Evolutionary conservation across 73 alveolate species (phyloP).

Genomic region (Paramecium octaurelia): DNA sequence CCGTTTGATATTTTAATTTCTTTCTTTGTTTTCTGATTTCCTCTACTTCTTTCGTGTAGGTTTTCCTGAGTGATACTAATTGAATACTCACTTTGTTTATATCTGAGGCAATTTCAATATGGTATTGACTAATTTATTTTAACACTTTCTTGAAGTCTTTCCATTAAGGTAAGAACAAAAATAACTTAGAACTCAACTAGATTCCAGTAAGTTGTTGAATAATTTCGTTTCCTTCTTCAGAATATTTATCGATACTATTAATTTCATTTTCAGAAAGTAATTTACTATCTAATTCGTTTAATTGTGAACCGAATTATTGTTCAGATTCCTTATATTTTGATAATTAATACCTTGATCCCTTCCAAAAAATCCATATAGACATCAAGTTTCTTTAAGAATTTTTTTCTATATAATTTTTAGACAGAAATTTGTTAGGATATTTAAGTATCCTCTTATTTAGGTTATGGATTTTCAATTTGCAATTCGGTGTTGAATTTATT

Average conservation of each 20-base stretch:
- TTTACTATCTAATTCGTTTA: conserved; percentile 5
- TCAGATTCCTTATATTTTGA: background rate
- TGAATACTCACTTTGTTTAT: background rate
- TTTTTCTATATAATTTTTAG: background rate
- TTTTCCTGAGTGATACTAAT: background rate
- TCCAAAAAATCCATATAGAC: background rate
- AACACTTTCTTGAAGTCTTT: background rate
- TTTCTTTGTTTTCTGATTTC: conserved; percentile 21
- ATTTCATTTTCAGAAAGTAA: background rate
- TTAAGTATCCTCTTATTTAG: conserved; percentile 1
- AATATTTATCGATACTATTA: background rate
- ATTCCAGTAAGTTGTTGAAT: background rate
- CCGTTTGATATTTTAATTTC: background rate
- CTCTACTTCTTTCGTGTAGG: background rate
- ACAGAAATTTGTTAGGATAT: background rate
- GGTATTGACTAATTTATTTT: background rate
- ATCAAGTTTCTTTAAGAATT: background rate
- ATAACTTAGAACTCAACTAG: background rate
- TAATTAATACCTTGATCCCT: background rate
- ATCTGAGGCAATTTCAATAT: background rate
- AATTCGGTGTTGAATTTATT: background rate
- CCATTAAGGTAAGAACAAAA: background rate
- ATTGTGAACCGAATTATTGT: background rate
- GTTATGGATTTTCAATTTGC: background rate
- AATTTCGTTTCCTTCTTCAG: background rate